phyloP scores from a whole-genome alignment of 148 eudicot species.

The Limonium bicolor region DNA sequence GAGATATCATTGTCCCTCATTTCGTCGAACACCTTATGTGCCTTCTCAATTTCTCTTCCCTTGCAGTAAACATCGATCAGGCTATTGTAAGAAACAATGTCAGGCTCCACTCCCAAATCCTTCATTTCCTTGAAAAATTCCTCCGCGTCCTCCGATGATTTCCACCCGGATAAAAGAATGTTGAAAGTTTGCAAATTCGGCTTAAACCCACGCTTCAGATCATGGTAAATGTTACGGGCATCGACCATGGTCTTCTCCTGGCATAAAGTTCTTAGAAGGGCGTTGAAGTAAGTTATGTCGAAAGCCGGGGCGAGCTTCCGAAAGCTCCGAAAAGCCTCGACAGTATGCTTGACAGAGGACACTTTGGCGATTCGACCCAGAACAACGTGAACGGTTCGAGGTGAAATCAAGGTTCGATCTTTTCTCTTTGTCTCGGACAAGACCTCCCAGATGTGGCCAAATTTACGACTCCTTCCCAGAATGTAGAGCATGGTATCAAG shows the following conservation, averaged over 20 bases:
- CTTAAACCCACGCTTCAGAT: conserved; percentile 35
- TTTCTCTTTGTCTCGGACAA: conserved; percentile 38
- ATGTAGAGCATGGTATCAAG: conserved; percentile 72
- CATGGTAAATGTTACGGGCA: conserved; percentile 73
- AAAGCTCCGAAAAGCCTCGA: conserved; percentile 55
- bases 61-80: conserved; percentile 81
- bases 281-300: conserved; percentile 45
- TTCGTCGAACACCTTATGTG: conserved; percentile 29
- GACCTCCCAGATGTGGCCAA: conserved; percentile 49
- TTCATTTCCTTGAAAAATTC: conserved; percentile 64
- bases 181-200: conserved; percentile 71
- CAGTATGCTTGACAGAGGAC: conserved; percentile 67
- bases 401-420: conserved; percentile 45
- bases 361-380: conserved; percentile 59
- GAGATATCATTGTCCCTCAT: conserved; percentile 43
- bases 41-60: conserved; percentile 51
- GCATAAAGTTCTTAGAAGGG: conserved; percentile 58
- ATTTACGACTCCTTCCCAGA: conserved; percentile 50
- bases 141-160: conserved; percentile 64
- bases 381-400: conserved; percentile 57
- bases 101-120: conserved; percentile 64
- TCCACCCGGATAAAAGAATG: conserved; percentile 77
- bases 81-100: conserved; percentile 66
- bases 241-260: conserved; percentile 81
- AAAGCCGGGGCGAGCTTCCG: conserved; percentile 31